A percentile compares a stretch with the other conserved stretches of the same genome.
These are phyloP conservation scores for Amylocarpus encephaloides DNA, from an alignment of 2,329 filamentous ascomycete species.

Conservation along the genomic window DNA sequence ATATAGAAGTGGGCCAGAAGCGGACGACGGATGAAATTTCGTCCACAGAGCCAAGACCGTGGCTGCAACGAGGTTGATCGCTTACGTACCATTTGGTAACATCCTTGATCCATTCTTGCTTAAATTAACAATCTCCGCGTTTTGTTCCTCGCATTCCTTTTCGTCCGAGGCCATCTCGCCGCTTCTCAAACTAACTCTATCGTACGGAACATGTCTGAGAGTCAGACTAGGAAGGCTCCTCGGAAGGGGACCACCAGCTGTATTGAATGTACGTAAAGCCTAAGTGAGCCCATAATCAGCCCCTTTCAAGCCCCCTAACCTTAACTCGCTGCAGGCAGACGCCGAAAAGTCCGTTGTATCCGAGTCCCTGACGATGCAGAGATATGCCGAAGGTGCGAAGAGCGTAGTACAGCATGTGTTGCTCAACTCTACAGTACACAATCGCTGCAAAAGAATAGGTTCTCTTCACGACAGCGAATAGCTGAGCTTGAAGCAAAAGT, in stretches of 20 bases:
- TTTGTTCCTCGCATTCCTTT: too few species aligned
- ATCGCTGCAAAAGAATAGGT: constrained; percentile 6
- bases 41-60: too few species aligned
- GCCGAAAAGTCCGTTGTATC: constrained; percentile 30
- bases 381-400: constrained; percentile 19
- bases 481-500: constrained; percentile 20
- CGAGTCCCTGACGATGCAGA: constrained; percentile 22
- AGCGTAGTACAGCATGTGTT: constrained; percentile 17
- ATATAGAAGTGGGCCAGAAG: too few species aligned
- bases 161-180: too few species aligned
- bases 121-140: too few species aligned
- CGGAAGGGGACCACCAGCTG: constrained; percentile 30
- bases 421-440: constrained; percentile 18
- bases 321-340: constrained; percentile 22
- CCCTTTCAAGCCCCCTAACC: not conserved
- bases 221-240: constrained; percentile 6
- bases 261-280: constrained; percentile 25
- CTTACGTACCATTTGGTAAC: too few species aligned
- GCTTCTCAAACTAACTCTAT: too few species aligned
- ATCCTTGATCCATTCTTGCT: too few species aligned
- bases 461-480: constrained; percentile 22
- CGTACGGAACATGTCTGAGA: constrained; percentile 8
- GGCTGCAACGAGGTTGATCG: too few species aligned
- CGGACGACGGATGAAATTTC: too few species aligned
- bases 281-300: not conserved